Evolutionary conservation across 1,284 basidiomycete genomes (phyloP).

Genomic region (Microbotryomycetes sp.): DNA sequence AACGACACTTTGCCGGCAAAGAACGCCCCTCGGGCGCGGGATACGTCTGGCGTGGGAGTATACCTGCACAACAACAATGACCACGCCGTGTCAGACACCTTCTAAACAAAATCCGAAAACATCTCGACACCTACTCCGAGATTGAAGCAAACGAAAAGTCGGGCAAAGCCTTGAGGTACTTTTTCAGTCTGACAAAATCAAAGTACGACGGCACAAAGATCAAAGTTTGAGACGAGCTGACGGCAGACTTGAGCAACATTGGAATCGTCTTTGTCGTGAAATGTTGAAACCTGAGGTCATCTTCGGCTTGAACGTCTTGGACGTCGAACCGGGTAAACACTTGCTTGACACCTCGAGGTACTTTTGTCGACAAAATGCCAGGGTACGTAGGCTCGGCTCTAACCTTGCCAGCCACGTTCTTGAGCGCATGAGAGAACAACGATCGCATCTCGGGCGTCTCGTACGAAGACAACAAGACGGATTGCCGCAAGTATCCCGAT

Average conservation of each 20-base stretch:
- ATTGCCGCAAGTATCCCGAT: conserved; percentile 75
- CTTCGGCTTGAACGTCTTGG: conserved; percentile 63
- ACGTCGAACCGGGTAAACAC: conserved; percentile 72
- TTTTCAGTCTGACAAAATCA: conserved; percentile 88
- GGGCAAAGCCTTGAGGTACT: conserved; percentile 65
- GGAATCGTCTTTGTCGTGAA: conserved; percentile 84
- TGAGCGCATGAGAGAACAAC: conserved; percentile 63
- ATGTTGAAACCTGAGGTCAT: conserved; percentile 74
- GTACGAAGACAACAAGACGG: conserved; percentile 77
- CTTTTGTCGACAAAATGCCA: conserved; percentile 54
- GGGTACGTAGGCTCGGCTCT: conserved; percentile 48
- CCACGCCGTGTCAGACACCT: background rate
- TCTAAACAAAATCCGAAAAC: too few species aligned
- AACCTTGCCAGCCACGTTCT: conserved; percentile 79
- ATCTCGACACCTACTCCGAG: conserved; percentile 76
- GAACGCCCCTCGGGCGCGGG: conserved; percentile 84
- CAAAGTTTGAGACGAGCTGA: conserved; percentile 77
- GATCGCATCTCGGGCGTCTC: conserved; percentile 82
- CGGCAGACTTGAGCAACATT: conserved; percentile 74
- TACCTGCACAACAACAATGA: conserved; percentile 52
- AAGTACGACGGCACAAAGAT: conserved; percentile 92
- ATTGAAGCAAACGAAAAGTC: conserved; percentile 71
- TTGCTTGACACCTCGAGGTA: conserved; percentile 72
- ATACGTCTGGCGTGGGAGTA: conserved; percentile 85
- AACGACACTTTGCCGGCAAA: conserved; percentile 81